Conservation (phyloP, 2,329 filamentous ascomycete genomes). For the Laburnicola sp. region DNA sequence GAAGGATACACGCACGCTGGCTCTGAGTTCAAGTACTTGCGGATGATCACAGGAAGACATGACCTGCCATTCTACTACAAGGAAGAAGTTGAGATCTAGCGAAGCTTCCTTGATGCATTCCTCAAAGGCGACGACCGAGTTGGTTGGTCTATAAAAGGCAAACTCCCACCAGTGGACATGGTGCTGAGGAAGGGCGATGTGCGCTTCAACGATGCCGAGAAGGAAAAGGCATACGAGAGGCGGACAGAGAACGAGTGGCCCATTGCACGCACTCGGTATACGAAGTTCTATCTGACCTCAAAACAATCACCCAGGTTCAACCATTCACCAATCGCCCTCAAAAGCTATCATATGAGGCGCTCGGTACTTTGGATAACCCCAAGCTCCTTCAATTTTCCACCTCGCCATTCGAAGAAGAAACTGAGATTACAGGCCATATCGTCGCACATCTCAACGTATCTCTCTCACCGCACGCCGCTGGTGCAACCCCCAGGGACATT, state of each 20-base stretch:
- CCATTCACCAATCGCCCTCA: constrained; percentile 28
- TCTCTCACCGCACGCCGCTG: constrained; percentile 45
- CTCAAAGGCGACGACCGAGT: constrained; percentile 66
- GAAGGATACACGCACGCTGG: constrained; percentile 66
- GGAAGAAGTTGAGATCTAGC: constrained; percentile 69
- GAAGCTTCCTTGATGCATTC: constrained; percentile 70
- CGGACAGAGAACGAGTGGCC: constrained; percentile 68
- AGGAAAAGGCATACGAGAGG: constrained; percentile 59
- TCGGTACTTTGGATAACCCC: constrained; percentile 60
- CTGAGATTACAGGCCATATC: constrained; percentile 70
- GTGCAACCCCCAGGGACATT: constrained; percentile 57
- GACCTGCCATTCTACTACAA: constrained; percentile 73
- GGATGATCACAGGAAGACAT: constrained; percentile 70
- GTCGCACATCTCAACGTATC: constrained; percentile 67
- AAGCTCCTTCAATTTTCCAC: constrained; percentile 63
- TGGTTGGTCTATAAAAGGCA: constrained; percentile 63
- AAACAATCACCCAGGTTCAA: constrained; percentile 41
- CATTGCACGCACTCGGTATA: constrained; percentile 66
- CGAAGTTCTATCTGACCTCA: constrained; percentile 61
- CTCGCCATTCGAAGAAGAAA: constrained; percentile 60
- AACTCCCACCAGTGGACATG: constrained; percentile 62
- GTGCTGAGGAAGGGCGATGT: constrained; percentile 67
- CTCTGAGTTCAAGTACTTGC: constrained; percentile 68
- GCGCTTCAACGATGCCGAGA: constrained; percentile 65
- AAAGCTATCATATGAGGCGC: constrained; percentile 61